A percentile compares a stretch with the other conserved stretches of the same genome.
Conservation (phyloP, 2,329 filamentous ascomycete species). For the Thermothelomyces thermophilus region DNA sequence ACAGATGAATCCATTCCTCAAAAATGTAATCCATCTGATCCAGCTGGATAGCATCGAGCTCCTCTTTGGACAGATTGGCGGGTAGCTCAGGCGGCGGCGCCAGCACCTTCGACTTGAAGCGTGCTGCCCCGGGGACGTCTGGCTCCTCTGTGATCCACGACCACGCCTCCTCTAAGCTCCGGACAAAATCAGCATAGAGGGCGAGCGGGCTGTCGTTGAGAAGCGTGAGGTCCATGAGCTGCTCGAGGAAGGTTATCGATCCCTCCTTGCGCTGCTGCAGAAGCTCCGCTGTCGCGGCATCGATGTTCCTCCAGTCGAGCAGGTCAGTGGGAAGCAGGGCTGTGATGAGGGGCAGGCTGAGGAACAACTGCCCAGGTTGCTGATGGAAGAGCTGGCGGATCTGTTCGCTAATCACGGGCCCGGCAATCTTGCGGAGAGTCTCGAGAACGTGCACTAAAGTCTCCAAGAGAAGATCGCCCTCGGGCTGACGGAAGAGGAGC, state of each 20-base stretch:
- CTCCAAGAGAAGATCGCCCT: slow-evolving; percentile 52
- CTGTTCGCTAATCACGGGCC: slow-evolving; percentile 46
- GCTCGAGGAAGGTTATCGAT: slow-evolving; percentile 73
- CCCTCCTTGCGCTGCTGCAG: slow-evolving; percentile 63
- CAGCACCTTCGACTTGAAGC: slow-evolving; percentile 60
- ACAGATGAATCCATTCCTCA: slow-evolving; percentile 86
- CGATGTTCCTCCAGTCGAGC: slow-evolving; percentile 58
- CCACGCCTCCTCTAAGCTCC: slow-evolving; percentile 74
- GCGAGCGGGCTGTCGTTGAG: slow-evolving; percentile 71
- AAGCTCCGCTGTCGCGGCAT: slow-evolving; percentile 65
- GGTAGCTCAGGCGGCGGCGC: slow-evolving; percentile 35
- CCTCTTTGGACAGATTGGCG: slow-evolving; percentile 45
- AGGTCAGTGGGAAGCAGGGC: slow-evolving; percentile 55
- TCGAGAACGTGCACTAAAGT: slow-evolving; percentile 57
- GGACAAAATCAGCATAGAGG: slow-evolving; percentile 77
- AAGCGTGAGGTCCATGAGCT: slow-evolving; percentile 70
- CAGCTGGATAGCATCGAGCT: slow-evolving; percentile 53
- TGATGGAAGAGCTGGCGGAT: slow-evolving; percentile 51
- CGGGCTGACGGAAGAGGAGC: slow-evolving; percentile 49
- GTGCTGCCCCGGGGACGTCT: slow-evolving; percentile 55
- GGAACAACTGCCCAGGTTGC: slow-evolving; percentile 48
- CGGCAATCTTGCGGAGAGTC: slow-evolving; percentile 53
- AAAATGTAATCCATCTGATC: slow-evolving; percentile 94
- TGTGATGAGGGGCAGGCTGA: slow-evolving; percentile 51
- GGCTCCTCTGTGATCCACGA: slow-evolving; percentile 73